Evolutionary conservation across 2,329 filamentous ascomycete species (phyloP), one percentile per base, ranked within the genome.

Genomic region (Venturiaceae sp.): DNA sequence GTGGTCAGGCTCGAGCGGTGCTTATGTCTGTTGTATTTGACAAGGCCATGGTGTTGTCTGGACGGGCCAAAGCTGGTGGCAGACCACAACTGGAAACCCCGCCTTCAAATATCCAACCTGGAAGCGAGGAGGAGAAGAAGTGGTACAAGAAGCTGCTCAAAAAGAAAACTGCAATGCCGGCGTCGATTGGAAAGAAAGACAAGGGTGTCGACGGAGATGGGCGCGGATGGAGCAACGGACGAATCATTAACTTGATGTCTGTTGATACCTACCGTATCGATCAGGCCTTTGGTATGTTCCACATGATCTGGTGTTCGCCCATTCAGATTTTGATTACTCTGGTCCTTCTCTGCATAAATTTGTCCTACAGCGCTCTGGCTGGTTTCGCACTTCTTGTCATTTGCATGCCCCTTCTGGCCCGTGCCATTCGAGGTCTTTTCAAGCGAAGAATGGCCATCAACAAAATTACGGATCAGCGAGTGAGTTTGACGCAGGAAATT

Each of bases 261-360:
- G 90, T 94, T 47, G 92, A 97, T 69, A 95, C 92, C 0, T 95
- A 95, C 71, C 90, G 92, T 64, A 80, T 99, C 61, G 92, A 97
- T 66, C 87, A 91, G 68, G 91, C 91, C 1, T 90, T 83, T 39
- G 90, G 89, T 44, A 81, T 96, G 71, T 92, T 96, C 72, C 94
- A 99, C 70, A 82, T 96, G 75, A 77, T 88, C 23, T 99, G 94
- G 94, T 90, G 89, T 1, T 83, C 90, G 0, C 92, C 92, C 0
- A 76, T 96, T 39, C 79, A 86, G 26, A 86, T 91, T 60, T 68
- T 94, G 54, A 77, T 96, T 63, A 94, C 91, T 0, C 79, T 96
- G 14, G 80, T 87, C 21, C 76, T 97, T 13, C 82, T 99, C 2
- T 67, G 95, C 33, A 77, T 97, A 74, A 97, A 97, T 69, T 71